Base-by-base conservation (phyloP, 345 rosid species). In the Raphanus raphanistrum region DNA sequence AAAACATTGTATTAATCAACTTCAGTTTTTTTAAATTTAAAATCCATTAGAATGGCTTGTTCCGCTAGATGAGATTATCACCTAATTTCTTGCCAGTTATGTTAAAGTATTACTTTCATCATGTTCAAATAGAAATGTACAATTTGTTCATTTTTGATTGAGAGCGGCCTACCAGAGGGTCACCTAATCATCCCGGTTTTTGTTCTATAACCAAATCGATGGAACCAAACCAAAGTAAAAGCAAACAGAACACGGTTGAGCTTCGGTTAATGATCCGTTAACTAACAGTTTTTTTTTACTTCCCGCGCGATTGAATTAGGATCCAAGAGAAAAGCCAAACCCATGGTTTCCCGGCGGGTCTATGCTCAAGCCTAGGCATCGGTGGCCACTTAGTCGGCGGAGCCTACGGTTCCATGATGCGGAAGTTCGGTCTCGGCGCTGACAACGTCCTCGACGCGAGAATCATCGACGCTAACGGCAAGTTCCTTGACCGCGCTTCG, bases 401-500 rank as follows among this genome's bases (percentile, higher is more conserved):
- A 32, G 97, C 91, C 0, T 88, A 88, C 65, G 94, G 94, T 33
- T 57, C 88, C 57, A 85, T 91, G 94, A 88, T 91, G 95, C 81
- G 93, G 4, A 92, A 86, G 48, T 88, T 81, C 43, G 97, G 97
- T 16, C 93, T 90, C 26, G 97, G 91, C 2, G 95, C 80, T 8
- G 97, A 89, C 74, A 91, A 91, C 80, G 97, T 88, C 4, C 62
- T 89, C 1, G 97, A 91, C 75, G 97, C 94, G 0, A 78, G 87
- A 71, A 88, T 91, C 9, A 68, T 91, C 2, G 91, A 85, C 60
- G 86, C 72, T 9, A 72, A 80, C 36, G 94, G 97, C 17, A 68
- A 80, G 33, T 74, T 88, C 7, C 88, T 90, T 0, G 88, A 91
- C 66, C 75, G 94, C 10, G 81, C 85, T 0, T 73, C 89, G 0